Base-by-base conservation (phyloP, 805 yeast species). In the Candida insectorum region DNA sequence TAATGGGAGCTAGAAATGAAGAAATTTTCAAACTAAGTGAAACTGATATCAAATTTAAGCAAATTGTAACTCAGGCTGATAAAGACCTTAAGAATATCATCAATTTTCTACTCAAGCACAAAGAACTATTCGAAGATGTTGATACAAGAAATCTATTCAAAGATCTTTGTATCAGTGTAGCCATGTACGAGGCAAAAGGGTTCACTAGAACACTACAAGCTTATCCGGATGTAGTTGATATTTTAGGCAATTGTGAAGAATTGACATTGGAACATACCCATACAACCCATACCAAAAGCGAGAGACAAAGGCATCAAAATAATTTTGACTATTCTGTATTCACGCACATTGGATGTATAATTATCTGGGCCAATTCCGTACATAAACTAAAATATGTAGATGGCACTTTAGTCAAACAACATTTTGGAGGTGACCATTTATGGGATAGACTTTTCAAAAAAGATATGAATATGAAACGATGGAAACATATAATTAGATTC, bases 401-500 rank as follows among this genome's bases (percentile, higher is more conserved):
- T 13, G 25, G 21, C 5, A 20, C 11, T 10, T 8, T 24, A 4
- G 26, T 39, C 3, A 43, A 39, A 22, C 12, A 19, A 10, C 8
- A 20, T n/a, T 45, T 64, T 13, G 71, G 71, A 5, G 71, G 71
- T 1, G 48, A 43, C 32, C 64, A 63, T 41, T 52, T 64, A 27
- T 64, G 71, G 71, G 69, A 63, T 43, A 52, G 59, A 16, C 46
- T 64, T 28, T 49, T 51, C 26, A 53, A 61, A 32, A 56, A 55
- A n/a, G 37, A 52, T 5, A 62, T 64, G 44, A 63, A 61, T 37
- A 48, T 61, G 30, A 63, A 62, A 36, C 50, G 71, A 33, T 65
- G 71, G 71, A 65, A 65, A 39, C 69, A 62, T 34, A 49, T 65
- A 12, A 55, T 56, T 27, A 62, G 62, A 37, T 61, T 58, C 40